Evolutionary conservation across 768 basidiomycete genomes (phyloP).

Genomic region (Kwoniella bestiolae): DNA sequence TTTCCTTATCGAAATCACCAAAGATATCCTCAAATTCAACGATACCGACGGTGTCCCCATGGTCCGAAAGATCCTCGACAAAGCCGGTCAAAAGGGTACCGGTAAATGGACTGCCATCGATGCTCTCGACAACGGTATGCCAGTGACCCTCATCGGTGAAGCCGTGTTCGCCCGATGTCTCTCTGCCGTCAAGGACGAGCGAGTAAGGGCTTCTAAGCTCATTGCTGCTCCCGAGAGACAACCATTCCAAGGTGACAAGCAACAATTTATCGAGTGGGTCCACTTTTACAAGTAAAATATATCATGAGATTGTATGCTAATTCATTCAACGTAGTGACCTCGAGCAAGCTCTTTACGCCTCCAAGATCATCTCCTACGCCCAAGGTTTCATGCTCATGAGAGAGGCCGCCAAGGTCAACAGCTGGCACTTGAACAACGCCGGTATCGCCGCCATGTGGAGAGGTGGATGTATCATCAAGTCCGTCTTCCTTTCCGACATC

Average conservation of each 20-base stretch:
- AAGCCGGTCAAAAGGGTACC: slow-evolving; percentile 98
- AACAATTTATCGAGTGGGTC: slow-evolving; percentile 84
- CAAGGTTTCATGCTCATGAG: slow-evolving; percentile 99
- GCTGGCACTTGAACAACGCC: slow-evolving; percentile 94
- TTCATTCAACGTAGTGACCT: slow-evolving; percentile 65
- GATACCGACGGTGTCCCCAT: slow-evolving; percentile 86
- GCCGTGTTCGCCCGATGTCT: slow-evolving; percentile 98
- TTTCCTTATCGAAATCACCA: slow-evolving; percentile 97
- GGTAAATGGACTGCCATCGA: slow-evolving; percentile 96
- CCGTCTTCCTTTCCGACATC: slow-evolving; percentile 56
- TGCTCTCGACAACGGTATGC: slow-evolving; percentile 79
- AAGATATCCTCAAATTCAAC: slow-evolving; percentile 95
- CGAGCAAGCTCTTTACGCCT: slow-evolving; percentile 98
- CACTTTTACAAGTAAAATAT: background rate
- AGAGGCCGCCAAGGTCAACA: slow-evolving; percentile 87
- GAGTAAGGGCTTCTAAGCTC: slow-evolving; percentile 85
- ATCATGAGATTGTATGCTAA: background rate
- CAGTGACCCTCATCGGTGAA: slow-evolving; percentile 98
- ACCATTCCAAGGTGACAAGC: slow-evolving; percentile 94
- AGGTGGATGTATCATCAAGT: slow-evolving; percentile 97
- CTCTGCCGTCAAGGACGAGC: slow-evolving; percentile 95
- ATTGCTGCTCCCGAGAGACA: slow-evolving; percentile 90
- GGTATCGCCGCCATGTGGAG: slow-evolving; percentile 99
- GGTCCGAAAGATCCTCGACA: slow-evolving; percentile 90
- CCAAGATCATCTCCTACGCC: slow-evolving; percentile 99